These are phyloP conservation scores for Pseudognaphalium luteoalbum DNA, from an alignment of 129 eudicot genomes.

Conservation along the genomic window DNA sequence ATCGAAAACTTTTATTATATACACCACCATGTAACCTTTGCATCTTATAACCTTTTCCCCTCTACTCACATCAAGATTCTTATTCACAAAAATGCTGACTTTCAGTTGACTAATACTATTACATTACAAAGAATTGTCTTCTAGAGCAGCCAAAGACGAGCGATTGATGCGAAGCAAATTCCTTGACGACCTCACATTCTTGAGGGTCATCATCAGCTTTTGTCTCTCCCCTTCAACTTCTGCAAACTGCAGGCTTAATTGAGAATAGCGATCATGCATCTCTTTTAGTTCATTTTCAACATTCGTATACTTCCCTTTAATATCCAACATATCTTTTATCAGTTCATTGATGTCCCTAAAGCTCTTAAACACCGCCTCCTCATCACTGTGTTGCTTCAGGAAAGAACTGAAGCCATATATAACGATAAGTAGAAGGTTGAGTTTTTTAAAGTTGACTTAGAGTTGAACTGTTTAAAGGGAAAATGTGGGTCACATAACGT, in stretches of 20 bases:
- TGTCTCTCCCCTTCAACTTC: constrained; percentile 99
- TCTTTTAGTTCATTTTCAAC: constrained; percentile 74
- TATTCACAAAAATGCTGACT: constrained; percentile 33
- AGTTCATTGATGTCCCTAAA: constrained; percentile 85
- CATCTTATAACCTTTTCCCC: constrained; percentile 12
- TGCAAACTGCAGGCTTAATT: constrained; percentile 88
- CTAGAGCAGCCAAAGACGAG: constrained; percentile 41
- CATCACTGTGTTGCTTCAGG: constrained; percentile 84
- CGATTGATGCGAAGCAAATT: constrained; percentile 45
- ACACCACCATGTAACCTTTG: constrained; percentile 30
- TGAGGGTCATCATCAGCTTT: constrained; percentile 81
- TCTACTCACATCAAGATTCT: constrained; percentile 24
- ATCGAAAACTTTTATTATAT: constrained; percentile 32
- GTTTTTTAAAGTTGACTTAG: background rate
- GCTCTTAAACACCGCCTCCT: constrained; percentile 81
- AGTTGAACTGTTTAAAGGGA: background rate
- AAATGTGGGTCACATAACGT: no score
- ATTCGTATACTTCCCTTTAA: constrained; percentile 61
- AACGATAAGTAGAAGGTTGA: background rate
- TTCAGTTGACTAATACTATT: background rate
- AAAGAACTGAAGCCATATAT: constrained; percentile 55
- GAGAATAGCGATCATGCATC: constrained; percentile 96
- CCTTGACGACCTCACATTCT: constrained; percentile 62
- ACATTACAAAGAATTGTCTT: constrained; percentile 26
- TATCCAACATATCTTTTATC: constrained; percentile 78